Evolutionary conservation across 768 basidiomycete genomes (phyloP), one percentile per base, ranked within the genome.

Genomic region (Collybia sordida): DNA sequence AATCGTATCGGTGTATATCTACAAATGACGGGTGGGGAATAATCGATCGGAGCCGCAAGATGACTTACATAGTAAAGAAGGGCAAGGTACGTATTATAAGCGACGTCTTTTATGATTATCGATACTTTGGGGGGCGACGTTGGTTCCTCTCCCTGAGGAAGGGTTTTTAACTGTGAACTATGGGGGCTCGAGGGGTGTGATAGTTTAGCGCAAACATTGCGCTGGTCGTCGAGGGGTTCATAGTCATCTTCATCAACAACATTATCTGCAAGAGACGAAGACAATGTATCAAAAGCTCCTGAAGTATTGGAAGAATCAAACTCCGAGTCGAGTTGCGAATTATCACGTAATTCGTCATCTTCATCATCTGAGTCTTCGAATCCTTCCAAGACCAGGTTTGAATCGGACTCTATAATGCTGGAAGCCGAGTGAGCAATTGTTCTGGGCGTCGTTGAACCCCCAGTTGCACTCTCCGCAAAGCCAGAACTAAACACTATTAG

Each of bases 1-100:
- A 54, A 94, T 88, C 22, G 77, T 78, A 59, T 93, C 90, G 14
- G 92, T 94, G 63, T 94, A 95, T 21, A 94, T 71, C 91, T 92
- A 56, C 3, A 38, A 57, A 50, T 25, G 4, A n/a, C 22, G 36
- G 12, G 46, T 34, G 50, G 47, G 47, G 27, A 3, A 2, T n/a
- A 8, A 2, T 19, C n/a, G 5, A 34, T 17, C n/a, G 17, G 17
- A 12, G 17, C 8, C 44, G 11, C 18, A 12, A 18, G 28, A 17
- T 37, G 40, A 8, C 79, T 67, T 58, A 90, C 90, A 66, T 91
- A 94, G 68, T 91, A 93, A 11, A 94, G 70, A 22, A 77, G 66
- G 5, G 74, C 72, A 47, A 63, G 66, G 42, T 77, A 78, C 0
- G 77, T 74, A 4, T 67, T 64, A 49, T 75, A 77, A 22, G 77